These are phyloP conservation scores for Penicillium macrosclerotiorum DNA, from an alignment of 495 filamentous ascomycete species.

Conservation along the genomic window DNA sequence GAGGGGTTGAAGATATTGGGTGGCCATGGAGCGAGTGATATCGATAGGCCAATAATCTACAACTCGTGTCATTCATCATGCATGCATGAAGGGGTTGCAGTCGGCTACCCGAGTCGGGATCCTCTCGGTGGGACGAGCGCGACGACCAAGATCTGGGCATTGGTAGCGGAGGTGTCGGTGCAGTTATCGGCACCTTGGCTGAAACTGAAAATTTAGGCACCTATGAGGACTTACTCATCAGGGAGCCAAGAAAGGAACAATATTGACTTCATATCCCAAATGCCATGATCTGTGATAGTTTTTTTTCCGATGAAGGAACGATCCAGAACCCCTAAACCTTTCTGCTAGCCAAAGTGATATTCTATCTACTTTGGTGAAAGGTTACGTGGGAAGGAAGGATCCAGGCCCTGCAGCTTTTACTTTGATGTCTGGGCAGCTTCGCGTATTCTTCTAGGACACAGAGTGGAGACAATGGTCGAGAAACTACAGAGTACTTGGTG, in stretches of 20 bases:
- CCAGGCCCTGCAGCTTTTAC: slow-evolving; percentile 13
- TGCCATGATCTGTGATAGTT: too few species aligned
- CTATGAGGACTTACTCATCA: neutral
- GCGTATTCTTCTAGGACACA: neutral
- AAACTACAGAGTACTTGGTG: neutral
- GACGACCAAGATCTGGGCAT: slow-evolving; percentile 2
- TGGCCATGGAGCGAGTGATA: neutral
- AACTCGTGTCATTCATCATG: neutral
- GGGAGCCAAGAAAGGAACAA: neutral
- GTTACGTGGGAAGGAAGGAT: neutral
- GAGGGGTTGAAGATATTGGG: slow-evolving; percentile 1
- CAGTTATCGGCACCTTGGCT: neutral
- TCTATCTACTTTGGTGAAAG: neutral
- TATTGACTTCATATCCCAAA: neutral
- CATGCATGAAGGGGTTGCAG: slow-evolving; percentile 7
- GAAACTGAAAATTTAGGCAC: slow-evolving; percentile 1
- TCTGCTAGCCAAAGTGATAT: too few species aligned
- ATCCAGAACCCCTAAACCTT: too few species aligned
- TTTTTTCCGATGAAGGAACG: neutral
- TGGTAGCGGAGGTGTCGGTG: neutral
- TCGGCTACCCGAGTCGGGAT: slow-evolving; percentile 25
- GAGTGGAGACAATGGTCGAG: neutral
- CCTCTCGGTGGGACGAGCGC: slow-evolving; percentile 4
- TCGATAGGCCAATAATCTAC: slow-evolving; percentile 4
- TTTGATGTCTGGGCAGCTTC: neutral